A percentile compares a stretch with the other conserved stretches of the same genome.
Conservation (phyloP, 148 eudicot genomes). For the Salicornia ramosissima region DNA sequence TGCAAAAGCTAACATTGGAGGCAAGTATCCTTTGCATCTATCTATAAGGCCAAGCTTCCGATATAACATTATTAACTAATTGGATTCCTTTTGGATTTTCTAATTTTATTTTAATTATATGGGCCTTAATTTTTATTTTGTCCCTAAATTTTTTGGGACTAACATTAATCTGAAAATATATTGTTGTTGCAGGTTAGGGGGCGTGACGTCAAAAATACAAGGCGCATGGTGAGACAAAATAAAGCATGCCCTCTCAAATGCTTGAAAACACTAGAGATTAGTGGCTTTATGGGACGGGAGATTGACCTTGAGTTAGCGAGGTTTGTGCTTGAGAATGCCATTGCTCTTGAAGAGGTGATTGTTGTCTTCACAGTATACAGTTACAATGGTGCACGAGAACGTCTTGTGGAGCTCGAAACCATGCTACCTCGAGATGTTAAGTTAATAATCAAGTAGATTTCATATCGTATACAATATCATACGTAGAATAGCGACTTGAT, state of each 20-base stretch:
- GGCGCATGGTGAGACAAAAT: not conserved
- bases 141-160: no score
- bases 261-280: conserved; percentile 12
- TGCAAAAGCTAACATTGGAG: conserved; percentile 10
- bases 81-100: no score
- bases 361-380: not conserved
- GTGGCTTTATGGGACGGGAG: not conserved
- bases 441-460: conserved; percentile 7
- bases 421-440: conserved; percentile 9
- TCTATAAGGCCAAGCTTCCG: no score
- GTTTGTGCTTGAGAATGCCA: conserved; percentile 11
- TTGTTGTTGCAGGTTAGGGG: not conserved
- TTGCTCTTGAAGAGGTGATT: conserved; percentile 7
- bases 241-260: not conserved
- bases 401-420: not conserved
- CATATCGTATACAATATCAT: no score
- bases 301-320: conserved; percentile 12
- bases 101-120: no score
- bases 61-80: no score
- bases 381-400: not conserved
- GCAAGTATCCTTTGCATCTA: not conserved
- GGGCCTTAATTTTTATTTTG: no score
- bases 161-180: no score
- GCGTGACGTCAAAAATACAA: no score
- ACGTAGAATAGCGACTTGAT: no score